Evolutionary conservation across 169 alveolate genomes (phyloP).

Genomic region (Plasmodium falciparum): DNA sequence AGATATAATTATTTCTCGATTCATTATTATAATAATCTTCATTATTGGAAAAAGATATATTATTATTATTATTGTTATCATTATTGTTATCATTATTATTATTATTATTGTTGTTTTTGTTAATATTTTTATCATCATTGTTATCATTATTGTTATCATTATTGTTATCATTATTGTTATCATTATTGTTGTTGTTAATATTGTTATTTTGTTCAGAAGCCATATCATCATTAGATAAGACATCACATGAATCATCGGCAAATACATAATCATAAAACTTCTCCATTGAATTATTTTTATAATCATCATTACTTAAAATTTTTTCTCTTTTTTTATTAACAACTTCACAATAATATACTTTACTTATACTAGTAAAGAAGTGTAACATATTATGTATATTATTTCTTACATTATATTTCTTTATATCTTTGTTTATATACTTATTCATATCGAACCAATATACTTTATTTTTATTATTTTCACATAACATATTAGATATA

Average conservation of each 20-base stretch:
- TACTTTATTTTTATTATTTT: slow-evolving; percentile 22
- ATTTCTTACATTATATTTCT: slow-evolving; percentile 21
- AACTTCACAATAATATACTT: slow-evolving; percentile 47
- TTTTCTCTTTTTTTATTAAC: slow-evolving; percentile 53
- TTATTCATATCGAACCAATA: slow-evolving; percentile 44
- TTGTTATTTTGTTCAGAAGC: background rate
- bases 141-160: too few species aligned
- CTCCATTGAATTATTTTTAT: slow-evolving; percentile 10
- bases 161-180: too few species aligned
- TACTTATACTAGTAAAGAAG: slow-evolving; percentile 58
- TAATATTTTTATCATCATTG: too few species aligned
- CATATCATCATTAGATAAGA: background rate
- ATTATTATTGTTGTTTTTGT: background rate
- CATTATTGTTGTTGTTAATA: too few species aligned
- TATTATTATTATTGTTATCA: slow-evolving; percentile 1
- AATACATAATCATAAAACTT: slow-evolving; percentile 44
- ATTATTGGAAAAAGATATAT: background rate
- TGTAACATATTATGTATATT: slow-evolving; percentile 24
- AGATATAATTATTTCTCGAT: slow-evolving; percentile 19
- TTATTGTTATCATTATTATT: background rate
- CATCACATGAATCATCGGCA: slow-evolving; percentile 20
- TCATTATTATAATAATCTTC: background rate
- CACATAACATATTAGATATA: background rate
- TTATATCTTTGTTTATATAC: slow-evolving; percentile 24
- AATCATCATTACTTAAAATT: slow-evolving; percentile 19